Evolutionary conservation across 345 rosid species (phyloP), one percentile per base, ranked within the genome.

Genomic region (Salix caprea): DNA sequence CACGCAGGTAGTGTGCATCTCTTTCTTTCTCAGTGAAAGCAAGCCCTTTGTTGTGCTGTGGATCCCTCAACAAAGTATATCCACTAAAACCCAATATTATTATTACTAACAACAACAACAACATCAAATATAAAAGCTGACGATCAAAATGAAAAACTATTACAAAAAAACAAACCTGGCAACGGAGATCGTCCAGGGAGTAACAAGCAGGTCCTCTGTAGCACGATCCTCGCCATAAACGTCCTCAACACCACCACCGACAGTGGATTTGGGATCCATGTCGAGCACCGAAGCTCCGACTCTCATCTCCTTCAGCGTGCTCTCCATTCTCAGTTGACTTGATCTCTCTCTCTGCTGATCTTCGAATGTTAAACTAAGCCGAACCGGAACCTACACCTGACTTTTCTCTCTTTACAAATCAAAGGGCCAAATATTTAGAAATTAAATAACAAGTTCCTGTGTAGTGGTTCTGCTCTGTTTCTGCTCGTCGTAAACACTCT

Each of bases 161-260:
- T 10, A 12, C 19, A 56, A 26, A 50, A 12, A 56, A 4, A 42
- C 30, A 30, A 24, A 92, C 98, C 98, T 92, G 67, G 97, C 97
- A 69, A 94, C 92, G 23, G 94, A 90, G 77, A 85, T 69, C 23
- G 93, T 69, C 97, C 98, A 94, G 56, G 97, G 98, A 74, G 94
- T 94, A 72, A 91, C 89, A 54, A 87, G 86, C 84, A 86, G 89
- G 73, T 92, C 96, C 76, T 89, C 93, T 14, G 91, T 80, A 84
- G 91, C 89, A 64, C 86, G 78, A 67, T 90, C 96, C 84, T 92
- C 96, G 26, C 88, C 93, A 78, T 87, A 88, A 32, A 89, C 81
- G 52, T 94, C 93, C 77, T 78, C 86, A 62, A 87, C 91, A 4
- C 89, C 90, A n/a, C 83, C 83, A 2, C 83, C 80, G 58, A 80